Base-by-base conservation (phyloP, 2,329 filamentous ascomycete genomes). In the Cytospora paraplurivora region DNA sequence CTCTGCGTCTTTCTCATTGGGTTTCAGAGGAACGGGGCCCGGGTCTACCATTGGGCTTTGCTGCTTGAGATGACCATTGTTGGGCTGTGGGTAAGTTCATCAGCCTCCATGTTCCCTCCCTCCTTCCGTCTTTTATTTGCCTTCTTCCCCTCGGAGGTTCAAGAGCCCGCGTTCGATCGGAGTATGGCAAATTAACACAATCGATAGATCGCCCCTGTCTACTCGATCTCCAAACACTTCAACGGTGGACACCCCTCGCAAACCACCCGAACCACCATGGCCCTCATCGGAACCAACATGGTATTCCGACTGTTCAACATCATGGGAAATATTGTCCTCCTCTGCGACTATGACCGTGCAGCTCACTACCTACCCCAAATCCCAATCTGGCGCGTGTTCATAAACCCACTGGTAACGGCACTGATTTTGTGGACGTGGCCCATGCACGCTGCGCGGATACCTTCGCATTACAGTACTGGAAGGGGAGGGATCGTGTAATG, bases 341-440 rank as follows among this genome's bases (percentile, higher is more conserved):
- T 74, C 12, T 72, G 61, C 66, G 76, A 78, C 63, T 78, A 76
- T 66, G 73, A 77, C 61, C 67, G 76, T 41, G 79, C 76, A 68
- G 73, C 69, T 7, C 76, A 76, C 44, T 71, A 75, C 58, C 70
- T 72, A 38, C 75, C 76, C 8, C 63, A 68, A 34, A 67, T 73
- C 56, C 68, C 72, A 0, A 68, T 57, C 8, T 60, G 66, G 56
- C 68, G 67, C 7, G 71, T 68, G 11, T 41, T 71, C 19, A 53
- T 72, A 38, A 74, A 73, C 63, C 71, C 69, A 44, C 50, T 72
- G 4, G 65, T 73, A 37, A 69, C 74, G 0, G 69, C 71, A 1
- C 62, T 78, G 33, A 73, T 78, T n/a, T 74, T 77, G 54, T 79
- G 76, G 75, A 78, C 76, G 6, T 78, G 79, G 38, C 77, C 78